Evolutionary conservation across 2,329 filamentous ascomycete species (phyloP), one percentile per base, ranked within the genome.

Genomic region (Dactylonectria macrodidyma): DNA sequence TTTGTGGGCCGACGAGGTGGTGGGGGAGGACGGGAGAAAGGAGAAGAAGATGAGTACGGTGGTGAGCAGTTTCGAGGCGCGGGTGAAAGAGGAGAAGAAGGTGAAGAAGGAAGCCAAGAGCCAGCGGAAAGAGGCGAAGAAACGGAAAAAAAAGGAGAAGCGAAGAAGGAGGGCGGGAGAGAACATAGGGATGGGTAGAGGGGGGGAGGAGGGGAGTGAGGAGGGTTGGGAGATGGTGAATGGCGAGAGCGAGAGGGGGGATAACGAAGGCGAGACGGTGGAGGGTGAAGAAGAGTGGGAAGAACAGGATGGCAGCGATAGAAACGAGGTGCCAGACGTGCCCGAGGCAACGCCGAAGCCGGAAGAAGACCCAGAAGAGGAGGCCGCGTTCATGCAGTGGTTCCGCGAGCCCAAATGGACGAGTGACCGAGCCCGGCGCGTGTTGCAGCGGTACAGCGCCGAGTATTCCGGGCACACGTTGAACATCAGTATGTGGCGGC

Each of bases 321-420:
- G 26, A 38, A 9, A 38, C 10, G 12, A 38, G 12, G 36, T 11
- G 36, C 36, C 8, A 38, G 36, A 38, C 10, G 8, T 38, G 10
- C 33, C n/a, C n/a, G n/a, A n/a, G n/a, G n/a, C n/a, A n/a, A n/a
- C n/a, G n/a, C 36, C 8, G 12, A 38, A 14, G 36, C 3, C 5
- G 10, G 12, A 38, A 38, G 36, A 38, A 9, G 36, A 38, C 8
- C 36, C 3, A 14, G 12, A 38, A 10, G 36, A 38, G 8, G 36
- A 38, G 36, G 36, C 30, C 3, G 33, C 22, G 26, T 57, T 57
- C 46, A 57, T 57, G 30, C 8, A 57, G 19, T 57, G 34, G 54
- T 57, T 57, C n/a, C 26, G 26, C 16, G 22, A 57, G 54, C 19
- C 4, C 24, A 57, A 57, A 30, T 57, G 46, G 36, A 57, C 26